These are phyloP conservation scores for Trebouxia sp. DNA, from an alignment of 139 green algal species.

Conservation along the genomic window DNA sequence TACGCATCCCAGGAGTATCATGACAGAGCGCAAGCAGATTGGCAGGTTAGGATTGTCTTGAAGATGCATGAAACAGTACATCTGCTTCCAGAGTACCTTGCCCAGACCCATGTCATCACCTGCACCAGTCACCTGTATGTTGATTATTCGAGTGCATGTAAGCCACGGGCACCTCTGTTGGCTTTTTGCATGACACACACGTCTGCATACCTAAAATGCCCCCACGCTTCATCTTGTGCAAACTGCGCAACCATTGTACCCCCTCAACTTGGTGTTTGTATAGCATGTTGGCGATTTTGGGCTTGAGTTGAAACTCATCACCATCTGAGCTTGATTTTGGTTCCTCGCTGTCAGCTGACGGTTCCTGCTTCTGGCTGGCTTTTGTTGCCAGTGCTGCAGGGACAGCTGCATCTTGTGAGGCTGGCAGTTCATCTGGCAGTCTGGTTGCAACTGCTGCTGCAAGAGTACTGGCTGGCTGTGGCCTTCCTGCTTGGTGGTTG, in stretches of 20 bases:
- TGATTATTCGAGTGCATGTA: too few relatives aligned
- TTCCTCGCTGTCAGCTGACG: neutral
- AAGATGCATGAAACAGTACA: too few relatives aligned
- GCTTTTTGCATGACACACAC: too few relatives aligned
- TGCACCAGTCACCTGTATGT: too few relatives aligned
- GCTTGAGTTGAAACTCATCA: slow-evolving; percentile 41
- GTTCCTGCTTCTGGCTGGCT: too few relatives aligned
- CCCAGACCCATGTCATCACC: slow-evolving; percentile 69
- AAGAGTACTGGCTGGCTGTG: neutral
- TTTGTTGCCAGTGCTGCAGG: neutral
- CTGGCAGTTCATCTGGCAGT: neutral
- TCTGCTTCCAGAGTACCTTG: too few relatives aligned
- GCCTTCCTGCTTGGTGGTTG: neutral
- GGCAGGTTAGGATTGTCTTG: too few relatives aligned
- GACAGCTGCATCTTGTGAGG: neutral
- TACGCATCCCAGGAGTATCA: too few relatives aligned
- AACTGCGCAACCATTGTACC: slow-evolving; percentile 80
- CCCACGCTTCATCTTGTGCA: slow-evolving; percentile 54
- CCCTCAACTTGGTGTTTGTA: slow-evolving; percentile 79
- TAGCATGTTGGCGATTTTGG: slow-evolving; percentile 56
- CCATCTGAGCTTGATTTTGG: neutral
- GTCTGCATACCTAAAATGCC: slow-evolving; percentile 84
- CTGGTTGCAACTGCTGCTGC: slow-evolving; percentile 5
- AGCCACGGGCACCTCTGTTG: too few relatives aligned
- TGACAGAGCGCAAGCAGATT: too few relatives aligned